A percentile compares a stretch with the other conserved stretches of the same genome.
These are phyloP conservation scores for Xylariales sp. DNA, from an alignment of 2,329 filamentous ascomycete genomes.

Conservation along the genomic window DNA sequence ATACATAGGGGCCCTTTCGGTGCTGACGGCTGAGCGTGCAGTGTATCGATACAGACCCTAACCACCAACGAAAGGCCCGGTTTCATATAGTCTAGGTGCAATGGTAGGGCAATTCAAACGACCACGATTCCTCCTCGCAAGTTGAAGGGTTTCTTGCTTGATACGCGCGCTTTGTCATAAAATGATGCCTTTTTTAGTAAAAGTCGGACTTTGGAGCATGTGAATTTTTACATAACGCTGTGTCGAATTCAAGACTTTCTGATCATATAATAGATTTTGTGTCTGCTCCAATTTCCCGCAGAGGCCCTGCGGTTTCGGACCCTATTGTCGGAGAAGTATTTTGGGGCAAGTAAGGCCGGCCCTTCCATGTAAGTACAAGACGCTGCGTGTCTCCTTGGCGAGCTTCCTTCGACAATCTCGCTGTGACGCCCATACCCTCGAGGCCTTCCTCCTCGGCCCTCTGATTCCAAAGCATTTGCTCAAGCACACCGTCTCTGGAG, in stretches of 20 bases:
- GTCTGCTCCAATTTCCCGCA: neutral
- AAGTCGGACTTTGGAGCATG: neutral
- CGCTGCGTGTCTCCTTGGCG: slow-evolving; percentile 51
- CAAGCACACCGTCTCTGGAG: slow-evolving; percentile 65
- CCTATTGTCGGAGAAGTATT: neutral
- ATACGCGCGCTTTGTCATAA: neutral
- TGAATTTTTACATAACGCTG: neutral
- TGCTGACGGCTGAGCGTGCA: neutral
- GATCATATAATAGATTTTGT: neutral
- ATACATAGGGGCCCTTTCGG: neutral
- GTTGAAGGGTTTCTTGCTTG: neutral
- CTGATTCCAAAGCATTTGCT: slow-evolving; percentile 80
- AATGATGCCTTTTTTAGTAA: neutral
- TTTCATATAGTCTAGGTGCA: neutral
- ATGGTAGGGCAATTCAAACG: neutral
- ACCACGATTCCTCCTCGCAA: neutral
- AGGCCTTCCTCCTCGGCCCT: slow-evolving; percentile 71
- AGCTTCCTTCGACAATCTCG: slow-evolving; percentile 31
- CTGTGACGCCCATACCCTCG: slow-evolving; percentile 66
- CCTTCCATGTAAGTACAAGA: slow-evolving; percentile 65
- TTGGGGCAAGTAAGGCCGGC: slow-evolving; percentile 48
- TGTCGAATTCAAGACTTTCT: neutral
- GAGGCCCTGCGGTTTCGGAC: neutral
- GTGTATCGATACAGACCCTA: neutral
- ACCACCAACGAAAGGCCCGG: neutral